These are phyloP conservation scores for Suillus hirtellus DNA, from an alignment of 768 basidiomycete species.

Conservation along the genomic window DNA sequence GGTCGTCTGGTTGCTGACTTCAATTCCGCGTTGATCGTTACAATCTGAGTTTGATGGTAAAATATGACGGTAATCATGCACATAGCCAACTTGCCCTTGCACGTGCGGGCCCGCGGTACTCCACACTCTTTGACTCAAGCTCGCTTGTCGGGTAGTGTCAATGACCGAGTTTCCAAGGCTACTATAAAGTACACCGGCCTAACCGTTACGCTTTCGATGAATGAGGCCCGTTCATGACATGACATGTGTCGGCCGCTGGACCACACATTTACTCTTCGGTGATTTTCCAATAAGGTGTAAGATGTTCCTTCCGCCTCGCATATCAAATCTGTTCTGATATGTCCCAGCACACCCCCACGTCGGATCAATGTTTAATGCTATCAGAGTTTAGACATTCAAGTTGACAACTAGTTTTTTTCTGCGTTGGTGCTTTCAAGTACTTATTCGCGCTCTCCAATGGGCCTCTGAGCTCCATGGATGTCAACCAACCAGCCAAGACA, in stretches of 20 bases:
- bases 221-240: neutral
- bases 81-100: neutral
- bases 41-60: slow-evolving; percentile 10
- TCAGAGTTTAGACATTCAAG: neutral
- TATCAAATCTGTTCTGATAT: neutral
- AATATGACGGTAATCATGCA: neutral
- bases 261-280: neutral
- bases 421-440: neutral
- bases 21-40: slow-evolving; percentile 10
- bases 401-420: neutral
- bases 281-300: neutral
- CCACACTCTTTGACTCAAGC: neutral
- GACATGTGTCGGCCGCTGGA: neutral
- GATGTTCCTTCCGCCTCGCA: neutral
- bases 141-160: neutral
- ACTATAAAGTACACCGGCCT: neutral
- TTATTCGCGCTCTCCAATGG: neutral
- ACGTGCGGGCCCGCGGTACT: slow-evolving; percentile 9
- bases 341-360: neutral
- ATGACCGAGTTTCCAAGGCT: neutral
- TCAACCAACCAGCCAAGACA: neutral
- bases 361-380: neutral
- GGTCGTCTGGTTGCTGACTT: slow-evolving; percentile 7
- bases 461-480: neutral
- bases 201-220: neutral